Base-by-base conservation (phyloP, 2,329 filamentous ascomycete genomes). In the Aspergillus puulaauensis region DNA sequence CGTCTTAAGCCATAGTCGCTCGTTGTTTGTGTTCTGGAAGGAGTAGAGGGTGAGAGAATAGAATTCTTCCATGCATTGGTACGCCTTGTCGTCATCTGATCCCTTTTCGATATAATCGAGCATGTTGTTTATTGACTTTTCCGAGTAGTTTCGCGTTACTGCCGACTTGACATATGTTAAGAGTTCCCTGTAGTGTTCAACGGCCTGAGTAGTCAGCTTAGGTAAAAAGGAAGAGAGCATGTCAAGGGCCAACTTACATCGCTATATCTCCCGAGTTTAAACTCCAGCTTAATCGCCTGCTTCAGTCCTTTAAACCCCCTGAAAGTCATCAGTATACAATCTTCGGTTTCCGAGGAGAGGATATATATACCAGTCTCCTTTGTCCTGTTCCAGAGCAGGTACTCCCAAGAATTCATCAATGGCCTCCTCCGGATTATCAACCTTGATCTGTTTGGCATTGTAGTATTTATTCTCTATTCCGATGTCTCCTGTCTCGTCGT, bases 381-480 rank as follows among this genome's bases (percentile, higher is more conserved):
- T 99, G 73, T 96, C 91, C 54, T 87, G 78, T 75, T 99, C 93
- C 46, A 97, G 75, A 14, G 84, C 81, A 5, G 91, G 92, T 62
- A 99, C 89, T 33, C 86, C 90, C n/a, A 98, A 79, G 69, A 99
- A 99, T 73, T 98, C 93, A 37, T 88, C 86, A 56, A 99, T 90
- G 2, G 95, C 95, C 66, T 91, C 91, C 69, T 95, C 86, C 0
- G 93, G 92, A 57, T 93, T 91, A 61, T 88, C 88, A 44, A 82
- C 82, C 80, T 98, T 99, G 73, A 96, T 87, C 79, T 98, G 93
- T 78, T 99, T 99, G 44, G 95, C 95, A 77, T 97, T 98, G 83
- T 98, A 99, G 81, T 99, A 99, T 79, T 96, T 97, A 81, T 99
- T 99, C 75, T 99, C 95, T 73, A 98, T 96, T 66, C 93, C 92